Evolutionary conservation across 129 eudicot species (phyloP).

Genomic region (sunflower (Helianthus annuus)): DNA sequence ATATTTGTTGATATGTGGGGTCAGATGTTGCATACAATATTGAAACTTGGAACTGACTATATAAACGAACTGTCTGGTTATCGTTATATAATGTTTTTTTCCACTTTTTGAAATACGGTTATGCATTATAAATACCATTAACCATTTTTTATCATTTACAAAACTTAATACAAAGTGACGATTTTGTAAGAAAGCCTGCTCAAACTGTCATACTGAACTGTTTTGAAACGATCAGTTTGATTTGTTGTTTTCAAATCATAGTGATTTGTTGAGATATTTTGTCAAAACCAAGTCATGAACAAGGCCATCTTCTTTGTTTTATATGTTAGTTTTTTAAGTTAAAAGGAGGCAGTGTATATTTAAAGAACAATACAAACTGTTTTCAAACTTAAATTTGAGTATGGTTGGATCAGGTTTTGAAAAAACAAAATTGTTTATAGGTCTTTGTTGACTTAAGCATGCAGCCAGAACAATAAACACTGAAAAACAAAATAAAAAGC

Average conservation of each 20-base stretch:
- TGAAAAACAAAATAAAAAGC: neutral
- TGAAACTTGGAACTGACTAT: neutral
- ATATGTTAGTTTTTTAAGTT: neutral
- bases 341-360: neutral
- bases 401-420: neutral
- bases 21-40: no score
- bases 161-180: no score
- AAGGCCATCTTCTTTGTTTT: neutral
- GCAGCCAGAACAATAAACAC: neutral
- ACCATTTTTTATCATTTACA: no score
- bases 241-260: no score
- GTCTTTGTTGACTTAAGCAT: no score
- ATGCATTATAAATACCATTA: no score
- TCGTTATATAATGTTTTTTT: no score
- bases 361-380: neutral
- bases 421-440: neutral
- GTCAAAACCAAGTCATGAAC: neutral
- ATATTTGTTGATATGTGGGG: no score
- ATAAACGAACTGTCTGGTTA: neutral
- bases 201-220: no score
- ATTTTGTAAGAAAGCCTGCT: no score
- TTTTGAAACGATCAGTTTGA: neutral
- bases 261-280: neutral
- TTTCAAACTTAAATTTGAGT: neutral
- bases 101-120: no score